Conservation (phyloP, 2,329 filamentous ascomycete genomes). For the Fusarium hainanense region DNA sequence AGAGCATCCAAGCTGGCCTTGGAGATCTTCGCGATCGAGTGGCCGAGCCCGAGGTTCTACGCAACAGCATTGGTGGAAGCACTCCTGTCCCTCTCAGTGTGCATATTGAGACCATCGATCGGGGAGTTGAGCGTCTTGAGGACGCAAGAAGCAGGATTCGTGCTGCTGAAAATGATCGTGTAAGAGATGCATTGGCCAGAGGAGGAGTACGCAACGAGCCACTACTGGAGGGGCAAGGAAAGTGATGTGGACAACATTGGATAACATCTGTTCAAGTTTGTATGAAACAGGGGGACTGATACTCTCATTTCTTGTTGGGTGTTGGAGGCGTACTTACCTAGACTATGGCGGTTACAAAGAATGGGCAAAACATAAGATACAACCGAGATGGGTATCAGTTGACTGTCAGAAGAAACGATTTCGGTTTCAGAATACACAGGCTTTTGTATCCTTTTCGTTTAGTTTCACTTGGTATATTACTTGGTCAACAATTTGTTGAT, state of each 20-base stretch:
- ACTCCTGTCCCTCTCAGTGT: conserved; percentile 71
- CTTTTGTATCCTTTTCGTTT: background rate
- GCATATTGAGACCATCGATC: conserved; percentile 79
- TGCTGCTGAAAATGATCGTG: conserved; percentile 67
- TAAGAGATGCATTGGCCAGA: conserved; percentile 63
- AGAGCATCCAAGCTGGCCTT: conserved; percentile 76
- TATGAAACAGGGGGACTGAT: background rate
- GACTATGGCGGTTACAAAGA: conserved; percentile 2
- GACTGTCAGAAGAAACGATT: background rate
- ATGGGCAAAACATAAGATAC: background rate
- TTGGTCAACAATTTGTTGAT: background rate
- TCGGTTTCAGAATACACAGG: background rate
- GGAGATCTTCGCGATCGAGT: conserved; percentile 79
- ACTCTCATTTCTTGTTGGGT: conserved; percentile 8
- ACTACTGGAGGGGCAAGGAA: conserved; percentile 53
- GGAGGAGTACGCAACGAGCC: conserved; percentile 55
- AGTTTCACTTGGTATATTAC: background rate
- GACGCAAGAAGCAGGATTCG: conserved; percentile 69
- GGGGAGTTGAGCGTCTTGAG: conserved; percentile 78
- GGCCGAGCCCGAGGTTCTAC: conserved; percentile 70
- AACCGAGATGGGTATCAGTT: background rate
- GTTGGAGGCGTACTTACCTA: conserved; percentile 12
- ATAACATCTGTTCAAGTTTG: background rate
- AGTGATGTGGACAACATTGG: conserved; percentile 1
- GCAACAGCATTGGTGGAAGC: conserved; percentile 52